phyloP scores from a whole-genome alignment of 148 eudicot genomes.

The Suaeda aralocaspica region DNA sequence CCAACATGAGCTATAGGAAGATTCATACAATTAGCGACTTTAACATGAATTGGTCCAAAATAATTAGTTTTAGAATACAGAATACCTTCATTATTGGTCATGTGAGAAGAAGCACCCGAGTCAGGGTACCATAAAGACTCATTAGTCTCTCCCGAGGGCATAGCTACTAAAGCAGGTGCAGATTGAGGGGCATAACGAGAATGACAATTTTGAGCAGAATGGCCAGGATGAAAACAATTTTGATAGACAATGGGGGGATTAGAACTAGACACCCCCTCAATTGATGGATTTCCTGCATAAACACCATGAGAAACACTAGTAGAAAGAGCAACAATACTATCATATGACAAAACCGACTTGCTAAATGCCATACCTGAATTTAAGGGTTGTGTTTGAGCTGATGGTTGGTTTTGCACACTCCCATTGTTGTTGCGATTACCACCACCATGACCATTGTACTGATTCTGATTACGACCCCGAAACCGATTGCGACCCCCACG shows the following conservation, averaged over 20 bases:
- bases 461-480: not conserved
- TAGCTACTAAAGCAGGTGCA: not conserved
- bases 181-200: not conserved
- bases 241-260: slow-evolving; percentile 2
- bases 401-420: not conserved
- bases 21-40: not conserved
- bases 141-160: slow-evolving; percentile 6
- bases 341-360: not conserved
- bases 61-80: slow-evolving; percentile 4
- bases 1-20: not conserved
- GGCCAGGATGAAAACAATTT: not conserved
- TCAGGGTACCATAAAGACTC: slow-evolving; percentile 2
- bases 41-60: not conserved
- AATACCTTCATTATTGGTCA: slow-evolving; percentile 11
- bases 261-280: not conserved
- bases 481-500: not conserved
- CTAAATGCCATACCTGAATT: not conserved
- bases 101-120: slow-evolving; percentile 8
- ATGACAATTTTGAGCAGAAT: not conserved
- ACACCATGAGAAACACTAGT: too few relatives aligned
- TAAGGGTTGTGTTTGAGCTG: not conserved
- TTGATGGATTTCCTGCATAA: not conserved
- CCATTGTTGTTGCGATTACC: not conserved
- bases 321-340: not conserved
- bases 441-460: not conserved